Percentiles rank a stretch among this genome's conserved stretches.
Conservation (phyloP, 1,284 basidiomycete genomes). For the Pseudozyma tsukubaensis region DNA sequence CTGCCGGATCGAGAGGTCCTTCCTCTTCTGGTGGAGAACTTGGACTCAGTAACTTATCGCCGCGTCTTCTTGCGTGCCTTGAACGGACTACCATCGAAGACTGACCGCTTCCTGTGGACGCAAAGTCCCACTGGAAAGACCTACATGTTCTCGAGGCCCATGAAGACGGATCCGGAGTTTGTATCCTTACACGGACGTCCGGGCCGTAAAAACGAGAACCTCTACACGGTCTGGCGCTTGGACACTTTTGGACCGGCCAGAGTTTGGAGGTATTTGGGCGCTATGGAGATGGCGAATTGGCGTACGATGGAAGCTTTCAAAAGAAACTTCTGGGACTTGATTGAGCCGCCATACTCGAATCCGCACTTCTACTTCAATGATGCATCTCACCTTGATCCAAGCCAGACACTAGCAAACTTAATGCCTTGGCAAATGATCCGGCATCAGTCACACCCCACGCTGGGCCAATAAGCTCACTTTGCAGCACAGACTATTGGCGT, state of each 20-base stretch:
- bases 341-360: neutral
- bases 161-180: neutral
- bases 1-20: neutral
- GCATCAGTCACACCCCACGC: no score
- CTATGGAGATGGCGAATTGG: neutral
- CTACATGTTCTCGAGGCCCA: slow-evolving; percentile 1
- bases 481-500: no score
- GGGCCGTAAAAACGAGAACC: neutral
- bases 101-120: neutral
- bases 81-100: neutral
- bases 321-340: neutral
- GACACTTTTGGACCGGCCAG: neutral
- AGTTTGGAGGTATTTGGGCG: slow-evolving; percentile 17
- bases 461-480: no score
- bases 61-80: neutral
- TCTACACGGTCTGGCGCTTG: slow-evolving; percentile 5
- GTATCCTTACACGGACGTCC: neutral
- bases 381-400: slow-evolving; percentile 15
- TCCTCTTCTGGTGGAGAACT: slow-evolving; percentile 1
- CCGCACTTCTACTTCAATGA: slow-evolving; percentile 12
- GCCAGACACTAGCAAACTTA: no score
- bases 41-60: neutral
- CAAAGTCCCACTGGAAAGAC: neutral
- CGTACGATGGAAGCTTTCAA: neutral
- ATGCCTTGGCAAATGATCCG: no score